Conservation (phyloP, 805 yeast species). For the Yamadazyma tumulicola region DNA sequence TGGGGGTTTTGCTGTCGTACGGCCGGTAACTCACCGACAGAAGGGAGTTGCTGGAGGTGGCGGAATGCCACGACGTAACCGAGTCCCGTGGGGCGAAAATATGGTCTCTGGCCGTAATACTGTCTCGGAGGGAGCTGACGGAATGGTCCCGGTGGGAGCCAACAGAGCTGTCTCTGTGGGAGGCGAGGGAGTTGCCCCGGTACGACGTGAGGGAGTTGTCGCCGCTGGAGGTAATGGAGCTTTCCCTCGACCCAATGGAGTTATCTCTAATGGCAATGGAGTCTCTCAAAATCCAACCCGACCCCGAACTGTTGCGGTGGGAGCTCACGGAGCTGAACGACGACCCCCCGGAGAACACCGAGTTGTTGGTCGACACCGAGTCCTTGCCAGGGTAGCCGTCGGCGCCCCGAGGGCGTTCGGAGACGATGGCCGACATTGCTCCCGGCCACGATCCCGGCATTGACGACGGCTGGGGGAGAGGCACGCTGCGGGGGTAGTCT, state of each 20-base stretch:
- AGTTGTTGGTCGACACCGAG: conserved; percentile 18
- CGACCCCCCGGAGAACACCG: conserved; percentile 36
- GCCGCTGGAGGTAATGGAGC: neutral
- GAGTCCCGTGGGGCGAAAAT: too few species aligned
- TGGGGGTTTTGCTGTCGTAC: conserved; percentile 6
- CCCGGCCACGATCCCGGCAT: conserved; percentile 1
- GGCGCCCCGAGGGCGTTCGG: conserved; percentile 35
- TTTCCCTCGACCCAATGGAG: neutral
- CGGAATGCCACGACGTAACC: too few species aligned
- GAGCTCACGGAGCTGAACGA: conserved; percentile 31
- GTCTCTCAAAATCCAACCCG: neutral
- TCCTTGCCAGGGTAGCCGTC: conserved; percentile 21
- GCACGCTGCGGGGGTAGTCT: conserved; percentile 15
- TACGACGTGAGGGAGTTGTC: too few species aligned
- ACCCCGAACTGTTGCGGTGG: conserved; percentile 3
- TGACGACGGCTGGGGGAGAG: conserved; percentile 2
- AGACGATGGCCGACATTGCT: conserved; percentile 10
- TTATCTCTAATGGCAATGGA: neutral
- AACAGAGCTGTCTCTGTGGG: too few species aligned
- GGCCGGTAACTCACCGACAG: neutral
- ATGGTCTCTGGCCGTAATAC: too few species aligned
- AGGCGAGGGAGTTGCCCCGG: too few species aligned
- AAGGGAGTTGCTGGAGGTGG: too few species aligned
- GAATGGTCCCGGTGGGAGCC: too few species aligned
- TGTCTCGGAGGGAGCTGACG: too few species aligned